Evolutionary conservation across 371 early-diverging fungal species (phyloP).

Genomic region (Catenaria anguillulae): DNA sequence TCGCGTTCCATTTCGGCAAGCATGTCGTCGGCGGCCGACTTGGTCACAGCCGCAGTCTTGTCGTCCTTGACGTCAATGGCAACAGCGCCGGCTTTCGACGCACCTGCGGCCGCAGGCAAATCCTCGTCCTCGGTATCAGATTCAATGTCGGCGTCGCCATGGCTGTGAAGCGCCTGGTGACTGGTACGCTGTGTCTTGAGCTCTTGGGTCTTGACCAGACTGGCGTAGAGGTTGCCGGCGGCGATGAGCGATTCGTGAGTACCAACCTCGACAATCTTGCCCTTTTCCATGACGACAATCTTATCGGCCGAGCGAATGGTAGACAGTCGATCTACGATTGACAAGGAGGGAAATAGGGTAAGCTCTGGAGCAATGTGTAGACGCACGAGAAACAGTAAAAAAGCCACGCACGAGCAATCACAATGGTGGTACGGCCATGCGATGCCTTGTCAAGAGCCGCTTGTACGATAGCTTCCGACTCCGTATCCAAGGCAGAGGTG

Average conservation of each 20-base stretch:
- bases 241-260: constrained; percentile 43
- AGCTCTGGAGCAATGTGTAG: too few species aligned
- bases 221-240: constrained; percentile 14
- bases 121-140: background rate
- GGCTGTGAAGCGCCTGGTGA: too few species aligned
- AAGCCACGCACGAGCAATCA: constrained; percentile 25
- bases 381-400: too few species aligned
- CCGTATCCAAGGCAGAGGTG: constrained; percentile 57
- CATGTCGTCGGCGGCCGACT: constrained; percentile 12
- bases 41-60: constrained; percentile 42
- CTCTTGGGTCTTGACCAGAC: constrained; percentile 9
- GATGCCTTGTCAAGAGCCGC: constrained; percentile 62
- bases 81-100: too few species aligned
- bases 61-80: background rate
- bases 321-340: constrained; percentile 33
- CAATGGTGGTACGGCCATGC: constrained; percentile 40
- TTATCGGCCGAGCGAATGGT: constrained; percentile 64
- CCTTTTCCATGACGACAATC: constrained; percentile 65
- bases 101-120: too few species aligned
- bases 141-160: background rate
- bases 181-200: background rate
- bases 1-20: background rate
- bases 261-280: constrained; percentile 53
- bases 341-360: background rate
- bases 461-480: constrained; percentile 79